Evolutionary conservation across 345 rosid species (phyloP).

Genomic region (Acer negundo): DNA sequence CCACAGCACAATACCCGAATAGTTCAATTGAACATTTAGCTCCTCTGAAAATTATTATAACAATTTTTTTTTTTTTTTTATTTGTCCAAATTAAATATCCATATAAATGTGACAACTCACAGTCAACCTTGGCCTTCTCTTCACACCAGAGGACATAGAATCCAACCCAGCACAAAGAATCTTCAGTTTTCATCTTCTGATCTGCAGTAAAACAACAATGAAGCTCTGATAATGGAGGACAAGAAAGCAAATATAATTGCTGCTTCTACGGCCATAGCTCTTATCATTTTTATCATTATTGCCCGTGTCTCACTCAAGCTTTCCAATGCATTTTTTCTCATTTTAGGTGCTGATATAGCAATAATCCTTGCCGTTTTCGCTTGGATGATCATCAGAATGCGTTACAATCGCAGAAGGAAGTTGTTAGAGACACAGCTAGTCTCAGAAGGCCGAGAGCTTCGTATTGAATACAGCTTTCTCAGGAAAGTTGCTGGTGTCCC

Average conservation of each 20-base stretch:
- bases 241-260: conserved; percentile 57
- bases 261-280: conserved; percentile 23
- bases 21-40: neutral
- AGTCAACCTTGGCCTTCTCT: neutral
- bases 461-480: conserved; percentile 78
- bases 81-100: neutral
- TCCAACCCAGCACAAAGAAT: neutral
- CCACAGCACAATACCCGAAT: neutral
- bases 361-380: conserved; percentile 59
- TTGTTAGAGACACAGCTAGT: conserved; percentile 41
- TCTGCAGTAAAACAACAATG: conserved; percentile 8
- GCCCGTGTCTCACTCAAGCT: conserved; percentile 50
- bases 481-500: conserved; percentile 89
- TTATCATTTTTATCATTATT: conserved; percentile 43
- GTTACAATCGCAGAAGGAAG: conserved; percentile 46
- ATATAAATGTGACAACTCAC: neutral
- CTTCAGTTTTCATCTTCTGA: neutral
- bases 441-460: conserved; percentile 71
- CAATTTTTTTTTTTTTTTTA: too few relatives aligned
- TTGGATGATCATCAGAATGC: conserved; percentile 41
- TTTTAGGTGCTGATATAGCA: conserved; percentile 62
- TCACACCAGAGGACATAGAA: neutral
- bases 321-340: conserved; percentile 64
- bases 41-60: neutral
- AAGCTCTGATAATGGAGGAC: conserved; percentile 62